These are phyloP conservation scores for Tuber indicum DNA, from an alignment of 495 filamentous ascomycete genomes.

Conservation along the genomic window DNA sequence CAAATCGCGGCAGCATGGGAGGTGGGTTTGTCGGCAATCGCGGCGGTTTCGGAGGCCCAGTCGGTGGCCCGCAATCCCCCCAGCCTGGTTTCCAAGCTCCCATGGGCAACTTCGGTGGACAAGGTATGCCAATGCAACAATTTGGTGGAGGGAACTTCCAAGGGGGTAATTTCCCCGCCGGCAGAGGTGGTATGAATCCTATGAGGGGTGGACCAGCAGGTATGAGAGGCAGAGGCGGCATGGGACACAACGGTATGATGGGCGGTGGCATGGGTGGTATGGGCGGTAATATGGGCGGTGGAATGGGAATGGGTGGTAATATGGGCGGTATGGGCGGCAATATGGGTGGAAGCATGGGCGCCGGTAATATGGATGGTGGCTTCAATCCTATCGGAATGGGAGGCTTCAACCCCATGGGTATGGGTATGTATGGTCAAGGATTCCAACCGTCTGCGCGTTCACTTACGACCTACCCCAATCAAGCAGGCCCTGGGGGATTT, in stretches of 20 bases:
- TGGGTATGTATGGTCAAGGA: conserved; percentile 39
- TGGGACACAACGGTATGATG: conserved; percentile 49
- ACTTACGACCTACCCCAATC: conserved; percentile 38
- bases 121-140: conserved; percentile 54
- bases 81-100: conserved; percentile 47
- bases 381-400: conserved; percentile 43
- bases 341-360: conserved; percentile 52
- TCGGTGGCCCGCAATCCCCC: conserved; percentile 44
- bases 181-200: conserved; percentile 42
- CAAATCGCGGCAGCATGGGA: conserved; percentile 48
- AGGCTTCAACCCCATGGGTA: conserved; percentile 41
- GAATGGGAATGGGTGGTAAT: conserved; percentile 56
- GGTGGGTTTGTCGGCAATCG: conserved; percentile 51
- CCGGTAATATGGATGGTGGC: conserved; percentile 53
- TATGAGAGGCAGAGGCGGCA: conserved; percentile 69
- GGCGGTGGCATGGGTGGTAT: conserved; percentile 53
- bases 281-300: conserved; percentile 60
- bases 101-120: conserved; percentile 56
- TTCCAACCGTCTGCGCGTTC: conserved; percentile 36
- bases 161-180: conserved; percentile 48
- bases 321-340: conserved; percentile 43
- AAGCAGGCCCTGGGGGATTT: conserved; percentile 39
- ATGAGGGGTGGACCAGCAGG: conserved; percentile 38
- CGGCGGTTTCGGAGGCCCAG: conserved; percentile 48
- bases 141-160: conserved; percentile 54